Evolutionary conservation across 495 filamentous ascomycete genomes (phyloP).

Genomic region (Copromyces sp.): DNA sequence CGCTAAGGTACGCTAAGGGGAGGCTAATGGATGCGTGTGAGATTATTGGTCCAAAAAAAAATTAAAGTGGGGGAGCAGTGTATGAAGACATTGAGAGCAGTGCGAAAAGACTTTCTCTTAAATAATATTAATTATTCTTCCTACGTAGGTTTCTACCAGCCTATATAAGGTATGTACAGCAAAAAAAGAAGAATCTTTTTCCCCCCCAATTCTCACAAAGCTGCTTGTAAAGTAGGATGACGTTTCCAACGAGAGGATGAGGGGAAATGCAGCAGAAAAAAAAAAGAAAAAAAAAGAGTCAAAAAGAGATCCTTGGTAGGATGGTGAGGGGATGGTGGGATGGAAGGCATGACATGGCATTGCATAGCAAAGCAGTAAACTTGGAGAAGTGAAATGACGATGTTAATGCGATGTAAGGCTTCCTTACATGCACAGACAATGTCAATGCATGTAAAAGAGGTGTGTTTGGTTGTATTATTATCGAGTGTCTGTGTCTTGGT

Average conservation of each 20-base stretch:
- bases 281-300: not conserved
- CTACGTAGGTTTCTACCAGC: too few relatives aligned
- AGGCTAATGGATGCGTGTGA: too few relatives aligned
- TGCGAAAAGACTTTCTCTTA: too few relatives aligned
- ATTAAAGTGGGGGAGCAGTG: too few relatives aligned
- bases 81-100: too few relatives aligned
- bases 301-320: not conserved
- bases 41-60: too few relatives aligned
- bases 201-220: too few relatives aligned
- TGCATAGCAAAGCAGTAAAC: not conserved
- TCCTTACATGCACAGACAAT: not conserved
- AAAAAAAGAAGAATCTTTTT: not conserved
- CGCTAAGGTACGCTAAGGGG: too few relatives aligned
- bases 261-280: not conserved
- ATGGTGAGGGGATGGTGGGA: not conserved
- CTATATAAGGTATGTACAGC: too few relatives aligned
- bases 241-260: not conserved
- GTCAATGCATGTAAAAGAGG: not conserved
- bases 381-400: not conserved
- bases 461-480: not conserved
- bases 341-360: not conserved
- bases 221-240: not conserved
- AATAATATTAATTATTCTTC: too few relatives aligned
- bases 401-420: not conserved
- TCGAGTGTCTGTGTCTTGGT: not conserved